A percentile compares a stretch with the other conserved stretches of the same genome.
phyloP scores from a whole-genome alignment of 2,329 filamentous ascomycete genomes.

The Epicoccum nigrum region DNA sequence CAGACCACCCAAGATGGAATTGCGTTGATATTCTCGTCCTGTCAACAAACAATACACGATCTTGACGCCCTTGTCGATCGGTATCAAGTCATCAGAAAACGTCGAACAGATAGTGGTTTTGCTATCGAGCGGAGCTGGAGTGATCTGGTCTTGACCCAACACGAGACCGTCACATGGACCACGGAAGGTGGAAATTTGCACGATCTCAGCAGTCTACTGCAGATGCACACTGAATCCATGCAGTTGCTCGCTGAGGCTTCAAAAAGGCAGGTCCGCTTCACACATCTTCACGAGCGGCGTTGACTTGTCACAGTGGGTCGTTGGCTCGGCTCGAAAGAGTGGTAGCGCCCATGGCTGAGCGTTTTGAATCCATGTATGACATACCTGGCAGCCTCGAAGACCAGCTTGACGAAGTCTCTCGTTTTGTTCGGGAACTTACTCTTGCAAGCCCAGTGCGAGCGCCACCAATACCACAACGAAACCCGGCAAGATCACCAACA shows the following conservation, averaged over 20 bases:
- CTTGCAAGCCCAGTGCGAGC: slow-evolving; percentile 16
- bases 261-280: slow-evolving; percentile 41
- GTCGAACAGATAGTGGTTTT: slow-evolving; percentile 49
- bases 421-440: slow-evolving; percentile 36
- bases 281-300: background rate
- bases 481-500: slow-evolving; percentile 27
- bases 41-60: slow-evolving; percentile 50
- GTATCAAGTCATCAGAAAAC: slow-evolving; percentile 53
- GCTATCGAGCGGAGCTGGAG: slow-evolving; percentile 54
- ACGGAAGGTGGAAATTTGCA: slow-evolving; percentile 52
- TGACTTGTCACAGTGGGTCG: slow-evolving; percentile 41
- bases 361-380: slow-evolving; percentile 40
- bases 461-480: slow-evolving; percentile 22
- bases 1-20: slow-evolving; percentile 46
- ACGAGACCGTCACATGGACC: slow-evolving; percentile 55
- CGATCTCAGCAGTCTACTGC: slow-evolving; percentile 49
- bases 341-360: slow-evolving; percentile 40
- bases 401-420: slow-evolving; percentile 40
- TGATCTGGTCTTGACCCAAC: slow-evolving; percentile 50
- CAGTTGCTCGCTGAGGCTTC: slow-evolving; percentile 50
- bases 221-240: slow-evolving; percentile 52
- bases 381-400: slow-evolving; percentile 29
- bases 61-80: slow-evolving; percentile 54
- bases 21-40: slow-evolving; percentile 48
- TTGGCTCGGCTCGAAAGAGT: slow-evolving; percentile 37